Conservation (phyloP, 371 early-diverging fungal genomes). For the Aphelidium insulamus region DNA sequence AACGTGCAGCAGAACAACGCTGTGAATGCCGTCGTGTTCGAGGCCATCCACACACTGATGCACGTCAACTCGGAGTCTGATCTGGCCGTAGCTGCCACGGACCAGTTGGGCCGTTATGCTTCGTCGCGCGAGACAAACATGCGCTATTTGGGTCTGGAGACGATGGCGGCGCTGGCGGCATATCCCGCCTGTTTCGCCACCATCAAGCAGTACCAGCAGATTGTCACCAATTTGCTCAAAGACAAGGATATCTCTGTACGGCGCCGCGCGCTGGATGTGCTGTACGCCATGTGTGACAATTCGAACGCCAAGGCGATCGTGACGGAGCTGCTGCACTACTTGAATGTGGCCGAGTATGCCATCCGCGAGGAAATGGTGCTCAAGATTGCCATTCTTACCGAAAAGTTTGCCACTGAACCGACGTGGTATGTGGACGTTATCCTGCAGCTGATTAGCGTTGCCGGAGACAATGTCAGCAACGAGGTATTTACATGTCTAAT, state of each 20-base stretch:
- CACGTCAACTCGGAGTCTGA: conserved; percentile 73
- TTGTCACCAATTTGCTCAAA: conserved; percentile 61
- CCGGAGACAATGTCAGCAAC: conserved; percentile 84
- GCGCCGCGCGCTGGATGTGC: conserved; percentile 76
- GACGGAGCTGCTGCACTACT: conserved; percentile 63
- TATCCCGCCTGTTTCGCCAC: conserved; percentile 60
- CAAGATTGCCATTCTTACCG: conserved; percentile 91
- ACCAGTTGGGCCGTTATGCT: conserved; percentile 64
- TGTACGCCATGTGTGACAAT: conserved; percentile 89
- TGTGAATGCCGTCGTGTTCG: conserved; percentile 83
- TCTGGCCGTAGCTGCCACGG: conserved; percentile 56
- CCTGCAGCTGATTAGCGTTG: conserved; percentile 75
- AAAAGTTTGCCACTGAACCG: conserved; percentile 87
- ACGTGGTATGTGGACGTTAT: conserved; percentile 96
- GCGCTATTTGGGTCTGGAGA: conserved; percentile 81
- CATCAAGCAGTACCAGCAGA: conserved; percentile 67
- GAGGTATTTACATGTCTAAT: too few species aligned
- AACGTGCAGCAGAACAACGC: conserved; percentile 94
- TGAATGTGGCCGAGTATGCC: conserved; percentile 66
- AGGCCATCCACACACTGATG: conserved; percentile 83
- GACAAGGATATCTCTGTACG: conserved; percentile 92
- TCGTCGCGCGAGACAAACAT: conserved; percentile 84
- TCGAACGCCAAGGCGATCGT: conserved; percentile 69
- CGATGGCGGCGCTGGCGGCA: conserved; percentile 87
- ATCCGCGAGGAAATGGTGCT: conserved; percentile 90